A percentile compares a stretch with the other conserved stretches of the same genome.
Evolutionary conservation across 176 grass and related monocot genomes (phyloP).

Genomic region (Oryza officinalis): DNA sequence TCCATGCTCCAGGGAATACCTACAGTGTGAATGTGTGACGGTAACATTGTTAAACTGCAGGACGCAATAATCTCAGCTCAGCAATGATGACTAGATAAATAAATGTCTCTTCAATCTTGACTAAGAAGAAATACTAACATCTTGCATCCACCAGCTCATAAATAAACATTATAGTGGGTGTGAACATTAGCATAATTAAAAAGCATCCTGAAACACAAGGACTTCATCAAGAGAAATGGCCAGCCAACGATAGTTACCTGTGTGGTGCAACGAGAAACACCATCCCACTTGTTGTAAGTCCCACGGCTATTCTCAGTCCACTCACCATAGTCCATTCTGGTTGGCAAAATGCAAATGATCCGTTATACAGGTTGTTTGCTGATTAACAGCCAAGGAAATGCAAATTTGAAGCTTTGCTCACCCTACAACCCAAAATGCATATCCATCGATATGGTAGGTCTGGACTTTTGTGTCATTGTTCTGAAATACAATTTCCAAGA

Average conservation of each 20-base stretch:
- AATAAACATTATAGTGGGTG: not conserved
- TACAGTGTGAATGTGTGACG: constrained; percentile 1
- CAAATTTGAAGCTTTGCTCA: constrained; percentile 24
- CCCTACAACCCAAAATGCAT: constrained; percentile 91
- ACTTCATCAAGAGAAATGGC: not conserved
- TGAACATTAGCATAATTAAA: constrained; percentile 10
- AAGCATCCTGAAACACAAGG: not conserved
- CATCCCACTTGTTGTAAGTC: constrained; percentile 96
- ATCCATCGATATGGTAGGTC: constrained; percentile 91
- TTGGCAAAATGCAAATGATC: constrained; percentile 18
- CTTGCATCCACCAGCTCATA: not conserved
- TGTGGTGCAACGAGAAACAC: constrained; percentile 79
- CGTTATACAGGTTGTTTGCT: not conserved
- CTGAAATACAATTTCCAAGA: constrained; percentile 96
- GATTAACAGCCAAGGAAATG: not conserved
- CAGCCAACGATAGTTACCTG: constrained; percentile 48
- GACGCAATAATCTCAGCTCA: not conserved
- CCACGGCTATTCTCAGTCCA: constrained; percentile 82
- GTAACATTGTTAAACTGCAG: constrained; percentile 1
- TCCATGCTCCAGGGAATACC: constrained; percentile 98
- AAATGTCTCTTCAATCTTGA: not conserved
- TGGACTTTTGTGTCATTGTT: constrained; percentile 86
- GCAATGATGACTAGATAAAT: not conserved
- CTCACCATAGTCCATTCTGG: constrained; percentile 95
- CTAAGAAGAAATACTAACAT: not conserved